Percentiles rank a stretch among this genome's conserved stretches.
These are phyloP conservation scores for Fusarium burgessii DNA, from an alignment of 2,329 filamentous ascomycete species.

Conservation along the genomic window DNA sequence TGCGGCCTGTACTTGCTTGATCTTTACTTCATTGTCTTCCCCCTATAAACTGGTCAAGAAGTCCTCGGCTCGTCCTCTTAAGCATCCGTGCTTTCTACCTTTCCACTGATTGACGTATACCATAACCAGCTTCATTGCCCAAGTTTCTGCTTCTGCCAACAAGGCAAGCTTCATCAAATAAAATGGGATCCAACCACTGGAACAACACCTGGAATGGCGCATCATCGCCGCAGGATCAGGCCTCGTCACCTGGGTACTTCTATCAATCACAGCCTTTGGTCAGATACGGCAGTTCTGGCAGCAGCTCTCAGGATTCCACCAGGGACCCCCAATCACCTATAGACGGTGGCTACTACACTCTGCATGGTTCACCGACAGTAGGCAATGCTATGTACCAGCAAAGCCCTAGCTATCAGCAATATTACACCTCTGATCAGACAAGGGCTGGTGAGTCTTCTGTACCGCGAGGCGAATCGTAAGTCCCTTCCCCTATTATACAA, in stretches of 20 bases:
- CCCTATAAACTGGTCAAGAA: slow-evolving; percentile 11
- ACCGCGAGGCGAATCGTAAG: slow-evolving; percentile 34
- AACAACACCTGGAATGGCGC: slow-evolving; percentile 25
- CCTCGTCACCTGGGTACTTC: slow-evolving; percentile 34
- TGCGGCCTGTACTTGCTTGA: slow-evolving; percentile 29
- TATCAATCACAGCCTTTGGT: slow-evolving; percentile 46
- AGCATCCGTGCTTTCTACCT: slow-evolving; percentile 16
- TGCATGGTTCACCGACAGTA: slow-evolving; percentile 27
- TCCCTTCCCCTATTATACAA: not conserved
- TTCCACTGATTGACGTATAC: slow-evolving; percentile 9
- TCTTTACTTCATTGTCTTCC: not conserved
- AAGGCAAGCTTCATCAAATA: not conserved
- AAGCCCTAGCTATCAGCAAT: slow-evolving; percentile 16
- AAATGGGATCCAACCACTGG: slow-evolving; percentile 37
- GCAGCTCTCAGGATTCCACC: slow-evolving; percentile 45
- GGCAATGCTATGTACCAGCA: slow-evolving; percentile 30
- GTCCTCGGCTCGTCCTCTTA: slow-evolving; percentile 27
- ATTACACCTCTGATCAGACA: slow-evolving; percentile 13
- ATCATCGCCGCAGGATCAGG: slow-evolving; percentile 38
- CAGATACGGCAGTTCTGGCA: slow-evolving; percentile 48
- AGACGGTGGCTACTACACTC: slow-evolving; percentile 30
- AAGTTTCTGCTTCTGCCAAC: not conserved
- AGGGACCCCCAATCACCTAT: slow-evolving; percentile 46
- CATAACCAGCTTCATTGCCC: not conserved
- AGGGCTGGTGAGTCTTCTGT: slow-evolving; percentile 2